Conservation (phyloP, 805 yeast genomes). For the Saturnispora bothae region DNA sequence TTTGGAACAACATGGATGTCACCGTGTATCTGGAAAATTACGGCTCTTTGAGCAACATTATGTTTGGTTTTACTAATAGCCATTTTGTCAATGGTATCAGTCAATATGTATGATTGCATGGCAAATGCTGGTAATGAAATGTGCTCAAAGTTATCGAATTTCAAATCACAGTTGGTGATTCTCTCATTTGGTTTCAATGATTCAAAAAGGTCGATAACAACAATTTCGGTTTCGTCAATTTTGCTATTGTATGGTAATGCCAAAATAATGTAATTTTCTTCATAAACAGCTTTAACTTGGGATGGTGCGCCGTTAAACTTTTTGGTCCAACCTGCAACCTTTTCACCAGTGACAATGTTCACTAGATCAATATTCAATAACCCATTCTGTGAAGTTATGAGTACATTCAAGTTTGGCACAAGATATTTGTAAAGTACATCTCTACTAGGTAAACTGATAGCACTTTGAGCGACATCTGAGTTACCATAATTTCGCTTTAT, state of each 20-base stretch:
- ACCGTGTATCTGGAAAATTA: constrained; percentile 53
- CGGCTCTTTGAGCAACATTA: constrained; percentile 59
- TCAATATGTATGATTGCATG: constrained; percentile 47
- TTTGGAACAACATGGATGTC: constrained; percentile 66
- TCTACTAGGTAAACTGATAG: constrained; percentile 57
- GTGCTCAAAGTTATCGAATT: constrained; percentile 14
- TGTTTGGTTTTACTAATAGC: constrained; percentile 46
- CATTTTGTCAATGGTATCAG: constrained; percentile 37
- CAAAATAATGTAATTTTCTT: constrained; percentile 78
- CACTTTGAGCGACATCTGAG: constrained; percentile 46
- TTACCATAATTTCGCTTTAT: constrained; percentile 30
- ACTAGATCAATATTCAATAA: constrained; percentile 35
- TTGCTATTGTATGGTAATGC: constrained; percentile 46
- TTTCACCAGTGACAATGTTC: constrained; percentile 62
- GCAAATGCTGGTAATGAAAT: constrained; percentile 37
- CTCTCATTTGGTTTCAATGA: constrained; percentile 43
- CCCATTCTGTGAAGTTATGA: neutral
- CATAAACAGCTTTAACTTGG: constrained; percentile 42
- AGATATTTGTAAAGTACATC: constrained; percentile 76
- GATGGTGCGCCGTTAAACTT: neutral
- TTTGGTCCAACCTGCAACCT: constrained; percentile 32
- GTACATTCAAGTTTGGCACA: constrained; percentile 52
- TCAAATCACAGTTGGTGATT: constrained; percentile 9
- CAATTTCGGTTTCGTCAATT: constrained; percentile 37
- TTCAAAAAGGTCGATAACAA: constrained; percentile 72